phyloP scores from a whole-genome alignment of 495 filamentous ascomycete genomes.

The Podospora bellae-mahoneyi region DNA sequence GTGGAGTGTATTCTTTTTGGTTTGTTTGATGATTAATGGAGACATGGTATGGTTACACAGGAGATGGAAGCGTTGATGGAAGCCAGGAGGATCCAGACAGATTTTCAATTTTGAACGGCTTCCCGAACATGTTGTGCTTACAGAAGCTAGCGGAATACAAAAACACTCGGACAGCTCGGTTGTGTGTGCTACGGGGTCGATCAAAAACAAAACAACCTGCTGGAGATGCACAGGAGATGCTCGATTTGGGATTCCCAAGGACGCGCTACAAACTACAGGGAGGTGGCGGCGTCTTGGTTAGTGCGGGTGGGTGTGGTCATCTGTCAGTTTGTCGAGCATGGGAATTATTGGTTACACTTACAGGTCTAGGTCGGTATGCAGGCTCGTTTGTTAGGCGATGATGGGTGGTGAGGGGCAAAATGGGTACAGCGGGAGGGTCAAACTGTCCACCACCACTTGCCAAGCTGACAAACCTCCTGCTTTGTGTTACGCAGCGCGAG shows the following conservation, averaged over 20 bases:
- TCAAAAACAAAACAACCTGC: background rate
- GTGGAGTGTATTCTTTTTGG: background rate
- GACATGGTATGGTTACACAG: background rate
- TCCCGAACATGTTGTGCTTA: too few relatives aligned
- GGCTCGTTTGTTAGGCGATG: background rate
- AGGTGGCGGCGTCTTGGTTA: background rate
- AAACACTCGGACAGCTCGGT: background rate
- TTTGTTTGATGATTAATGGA: background rate
- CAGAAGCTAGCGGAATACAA: background rate
- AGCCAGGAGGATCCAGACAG: background rate
- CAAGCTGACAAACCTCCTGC: too few relatives aligned
- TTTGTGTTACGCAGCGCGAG: background rate
- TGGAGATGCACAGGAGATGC: background rate
- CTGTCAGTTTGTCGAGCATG: background rate
- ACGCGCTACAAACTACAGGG: background rate
- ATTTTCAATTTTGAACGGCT: background rate
- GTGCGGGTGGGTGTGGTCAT: background rate
- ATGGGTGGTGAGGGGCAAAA: background rate
- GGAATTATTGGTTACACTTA: background rate
- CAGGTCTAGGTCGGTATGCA: too few relatives aligned
- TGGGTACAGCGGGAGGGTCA: background rate
- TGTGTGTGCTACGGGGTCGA: background rate
- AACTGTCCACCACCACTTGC: too few relatives aligned
- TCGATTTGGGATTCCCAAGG: background rate
- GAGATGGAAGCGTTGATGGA: background rate